phyloP scores from a whole-genome alignment of 306 rosid genomes.

The Vicia faba region DNA sequence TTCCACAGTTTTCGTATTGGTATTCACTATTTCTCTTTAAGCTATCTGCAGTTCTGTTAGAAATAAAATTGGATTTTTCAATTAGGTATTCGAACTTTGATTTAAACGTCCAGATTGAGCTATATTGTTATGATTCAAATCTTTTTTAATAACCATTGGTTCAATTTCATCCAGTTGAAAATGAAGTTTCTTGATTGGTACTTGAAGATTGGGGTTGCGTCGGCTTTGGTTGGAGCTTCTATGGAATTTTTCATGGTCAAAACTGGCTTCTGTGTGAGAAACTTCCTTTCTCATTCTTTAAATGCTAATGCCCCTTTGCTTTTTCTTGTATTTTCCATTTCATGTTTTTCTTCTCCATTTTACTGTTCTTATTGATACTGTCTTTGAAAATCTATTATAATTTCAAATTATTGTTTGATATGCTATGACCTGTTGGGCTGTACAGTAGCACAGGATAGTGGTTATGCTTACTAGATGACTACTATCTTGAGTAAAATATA shows the following conservation, averaged over 20 bases:
- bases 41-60: no score
- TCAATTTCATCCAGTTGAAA: conserved; percentile 34
- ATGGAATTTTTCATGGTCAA: conserved; percentile 92
- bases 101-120: conserved; percentile 2
- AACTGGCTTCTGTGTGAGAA: conserved; percentile 90
- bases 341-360: conserved; percentile 3
- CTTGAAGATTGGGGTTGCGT: conserved; percentile 72
- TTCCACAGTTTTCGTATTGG: no score
- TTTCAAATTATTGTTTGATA: background rate
- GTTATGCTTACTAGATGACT: conserved; percentile 16
- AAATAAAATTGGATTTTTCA: background rate
- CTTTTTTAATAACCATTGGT: background rate
- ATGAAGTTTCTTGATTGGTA: conserved; percentile 93
- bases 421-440: conserved; percentile 11
- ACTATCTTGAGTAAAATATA: conserved; percentile 20
- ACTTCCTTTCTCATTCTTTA: conserved; percentile 48
- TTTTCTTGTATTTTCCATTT: conserved; percentile 29
- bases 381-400: background rate
- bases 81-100: background rate
- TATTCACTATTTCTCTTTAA: no score
- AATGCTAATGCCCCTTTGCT: background rate
- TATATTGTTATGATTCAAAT: conserved; percentile 1
- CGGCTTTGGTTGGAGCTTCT: conserved; percentile 83
- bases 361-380: conserved; percentile 15
- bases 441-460: background rate